Conservation (phyloP, 345 rosid species). For the Moringa oleifera region DNA sequence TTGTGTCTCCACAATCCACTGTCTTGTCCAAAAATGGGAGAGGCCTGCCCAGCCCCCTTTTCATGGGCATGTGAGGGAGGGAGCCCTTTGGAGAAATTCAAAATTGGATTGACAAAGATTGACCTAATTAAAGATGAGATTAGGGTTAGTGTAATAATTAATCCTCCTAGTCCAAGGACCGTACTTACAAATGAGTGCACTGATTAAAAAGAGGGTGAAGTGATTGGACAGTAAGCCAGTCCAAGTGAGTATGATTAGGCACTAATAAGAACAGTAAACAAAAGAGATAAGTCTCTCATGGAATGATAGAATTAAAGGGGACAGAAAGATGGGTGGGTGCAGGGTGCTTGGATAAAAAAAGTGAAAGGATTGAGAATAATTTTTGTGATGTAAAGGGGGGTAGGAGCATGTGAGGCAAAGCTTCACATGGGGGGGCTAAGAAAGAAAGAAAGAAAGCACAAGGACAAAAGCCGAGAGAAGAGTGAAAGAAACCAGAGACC, state of each 20-base stretch:
- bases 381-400: slow-evolving; percentile 20
- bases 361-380: slow-evolving; percentile 15
- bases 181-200: slow-evolving; percentile 17
- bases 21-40: too few relatives aligned
- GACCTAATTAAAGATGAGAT: too few relatives aligned
- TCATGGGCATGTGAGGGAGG: too few relatives aligned
- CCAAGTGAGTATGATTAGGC: slow-evolving; percentile 11
- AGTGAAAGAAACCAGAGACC: too few relatives aligned
- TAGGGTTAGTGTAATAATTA: slow-evolving; percentile 20
- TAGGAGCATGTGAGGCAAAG: slow-evolving; percentile 24
- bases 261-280: slow-evolving; percentile 22
- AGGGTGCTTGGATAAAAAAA: slow-evolving; percentile 15
- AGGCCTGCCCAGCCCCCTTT: too few relatives aligned
- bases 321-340: slow-evolving; percentile 17
- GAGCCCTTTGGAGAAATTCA: too few relatives aligned
- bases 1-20: slow-evolving; percentile 21
- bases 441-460: neutral
- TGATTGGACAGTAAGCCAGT: slow-evolving; percentile 9
- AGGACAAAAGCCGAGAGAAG: too few relatives aligned
- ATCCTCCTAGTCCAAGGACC: slow-evolving; percentile 15
- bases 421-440: slow-evolving; percentile 18
- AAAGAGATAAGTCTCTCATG: slow-evolving; percentile 9
- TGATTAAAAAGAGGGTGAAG: slow-evolving; percentile 11
- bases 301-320: slow-evolving; percentile 22
- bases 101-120: slow-evolving; percentile 24